Conservation (phyloP, 2,329 filamentous ascomycete genomes). For the Epichloe hybrida region DNA sequence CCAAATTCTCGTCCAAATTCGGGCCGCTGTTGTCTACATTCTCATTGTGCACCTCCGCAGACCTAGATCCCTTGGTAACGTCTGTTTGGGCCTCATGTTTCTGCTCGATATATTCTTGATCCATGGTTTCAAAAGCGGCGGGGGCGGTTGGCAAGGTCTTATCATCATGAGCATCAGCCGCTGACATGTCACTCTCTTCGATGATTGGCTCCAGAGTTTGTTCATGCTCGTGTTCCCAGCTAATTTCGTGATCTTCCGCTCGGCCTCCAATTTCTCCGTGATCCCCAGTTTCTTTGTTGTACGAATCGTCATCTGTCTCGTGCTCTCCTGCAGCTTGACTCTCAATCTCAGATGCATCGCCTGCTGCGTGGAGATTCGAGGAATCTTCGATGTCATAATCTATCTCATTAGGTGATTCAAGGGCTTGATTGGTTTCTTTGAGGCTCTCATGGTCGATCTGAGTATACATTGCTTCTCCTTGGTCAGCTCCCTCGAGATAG, state of each 20-base stretch:
- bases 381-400: slow-evolving; percentile 21
- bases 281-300: neutral
- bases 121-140: neutral
- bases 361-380: neutral
- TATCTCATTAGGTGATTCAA: slow-evolving; percentile 19
- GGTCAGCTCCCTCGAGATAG: slow-evolving; percentile 2
- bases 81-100: neutral
- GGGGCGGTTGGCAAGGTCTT: neutral
- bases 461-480: neutral
- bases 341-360: neutral
- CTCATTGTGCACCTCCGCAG: slow-evolving; percentile 2
- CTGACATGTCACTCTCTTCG: neutral
- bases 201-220: neutral
- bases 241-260: slow-evolving; percentile 10
- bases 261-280: neutral
- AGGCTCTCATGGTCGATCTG: slow-evolving; percentile 2
- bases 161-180: neutral
- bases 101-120: neutral
- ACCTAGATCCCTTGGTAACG: neutral
- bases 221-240: slow-evolving; percentile 11
- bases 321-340: neutral
- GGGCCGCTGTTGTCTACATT: neutral
- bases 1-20: neutral
- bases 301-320: neutral
- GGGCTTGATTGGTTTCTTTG: slow-evolving; percentile 3